Conservation (phyloP, 1,284 basidiomycete species). For the Apiotrichum sp. region DNA sequence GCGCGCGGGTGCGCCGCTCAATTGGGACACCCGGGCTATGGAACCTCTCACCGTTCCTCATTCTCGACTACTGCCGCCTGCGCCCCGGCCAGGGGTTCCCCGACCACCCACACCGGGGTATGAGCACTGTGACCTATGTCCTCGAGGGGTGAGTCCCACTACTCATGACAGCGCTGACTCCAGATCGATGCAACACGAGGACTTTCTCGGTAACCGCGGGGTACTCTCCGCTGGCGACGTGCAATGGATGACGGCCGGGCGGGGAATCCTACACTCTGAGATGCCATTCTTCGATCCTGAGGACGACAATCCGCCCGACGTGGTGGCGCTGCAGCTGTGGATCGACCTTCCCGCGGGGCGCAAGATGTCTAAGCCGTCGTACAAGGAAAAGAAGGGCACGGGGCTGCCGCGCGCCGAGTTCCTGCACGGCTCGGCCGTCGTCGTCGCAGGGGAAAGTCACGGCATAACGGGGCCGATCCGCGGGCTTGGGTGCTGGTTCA, state of each 20-base stretch:
- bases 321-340: conserved; percentile 82
- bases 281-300: conserved; percentile 76
- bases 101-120: conserved; percentile 82
- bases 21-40: conserved; percentile 70
- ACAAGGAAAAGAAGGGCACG: conserved; percentile 29
- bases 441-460: conserved; percentile 83
- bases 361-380: conserved; percentile 64
- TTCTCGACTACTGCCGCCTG: conserved; percentile 51
- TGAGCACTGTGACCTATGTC: conserved; percentile 73
- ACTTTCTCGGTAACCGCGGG: conserved; percentile 82
- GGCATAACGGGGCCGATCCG: conserved; percentile 52
- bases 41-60: conserved; percentile 84
- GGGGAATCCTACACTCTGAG: conserved; percentile 64
- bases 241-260: conserved; percentile 90
- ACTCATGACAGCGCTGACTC: neutral
- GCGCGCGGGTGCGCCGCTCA: conserved; percentile 74
- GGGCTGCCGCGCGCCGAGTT: neutral
- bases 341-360: conserved; percentile 71
- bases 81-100: conserved; percentile 50
- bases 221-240: conserved; percentile 73
- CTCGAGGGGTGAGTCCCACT: conserved; percentile 58
- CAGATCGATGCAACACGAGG: conserved; percentile 63
- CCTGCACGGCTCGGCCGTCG: conserved; percentile 57
- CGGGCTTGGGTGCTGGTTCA: conserved; percentile 77
- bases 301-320: conserved; percentile 12